Evolutionary conservation across 768 basidiomycete genomes (phyloP).

Genomic region (Leccinum boreale): DNA sequence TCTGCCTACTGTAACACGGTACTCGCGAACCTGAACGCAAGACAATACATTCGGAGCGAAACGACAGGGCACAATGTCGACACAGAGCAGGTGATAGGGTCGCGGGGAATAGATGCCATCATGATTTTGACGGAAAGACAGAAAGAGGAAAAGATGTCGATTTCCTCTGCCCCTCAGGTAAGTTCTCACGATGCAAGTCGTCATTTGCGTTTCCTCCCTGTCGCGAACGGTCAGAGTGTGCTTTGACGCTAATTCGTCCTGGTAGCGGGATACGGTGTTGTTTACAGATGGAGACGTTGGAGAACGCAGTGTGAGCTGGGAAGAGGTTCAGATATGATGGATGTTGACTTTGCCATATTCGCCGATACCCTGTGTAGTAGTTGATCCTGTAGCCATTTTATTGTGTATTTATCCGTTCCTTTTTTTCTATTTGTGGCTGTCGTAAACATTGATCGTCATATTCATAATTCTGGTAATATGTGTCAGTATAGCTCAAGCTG

Average conservation of each 20-base stretch:
- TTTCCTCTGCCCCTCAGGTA: background rate
- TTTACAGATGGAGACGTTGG: background rate
- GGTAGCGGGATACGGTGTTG: background rate
- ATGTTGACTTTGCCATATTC: background rate
- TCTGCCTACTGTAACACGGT: slow-evolving; percentile 15
- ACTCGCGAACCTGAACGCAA: slow-evolving; percentile 15
- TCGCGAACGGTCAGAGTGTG: background rate
- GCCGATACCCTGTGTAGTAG: background rate
- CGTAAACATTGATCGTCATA: too few species aligned
- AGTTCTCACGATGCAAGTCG: background rate
- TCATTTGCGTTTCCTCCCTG: background rate
- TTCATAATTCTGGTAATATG: too few species aligned
- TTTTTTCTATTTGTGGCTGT: too few species aligned
- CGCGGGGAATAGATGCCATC: background rate
- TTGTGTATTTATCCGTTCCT: too few species aligned
- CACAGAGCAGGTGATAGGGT: background rate
- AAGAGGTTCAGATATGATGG: background rate
- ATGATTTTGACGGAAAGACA: background rate
- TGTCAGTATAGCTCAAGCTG: too few species aligned
- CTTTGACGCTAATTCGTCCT: background rate
- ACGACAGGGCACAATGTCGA: background rate
- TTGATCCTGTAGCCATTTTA: background rate
- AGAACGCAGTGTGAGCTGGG: background rate
- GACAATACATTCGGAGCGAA: slow-evolving; percentile 5
- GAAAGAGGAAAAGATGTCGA: background rate